These are phyloP conservation scores for Cyanodermella asteris DNA, from an alignment of 2,329 filamentous ascomycete species.

Conservation along the genomic window DNA sequence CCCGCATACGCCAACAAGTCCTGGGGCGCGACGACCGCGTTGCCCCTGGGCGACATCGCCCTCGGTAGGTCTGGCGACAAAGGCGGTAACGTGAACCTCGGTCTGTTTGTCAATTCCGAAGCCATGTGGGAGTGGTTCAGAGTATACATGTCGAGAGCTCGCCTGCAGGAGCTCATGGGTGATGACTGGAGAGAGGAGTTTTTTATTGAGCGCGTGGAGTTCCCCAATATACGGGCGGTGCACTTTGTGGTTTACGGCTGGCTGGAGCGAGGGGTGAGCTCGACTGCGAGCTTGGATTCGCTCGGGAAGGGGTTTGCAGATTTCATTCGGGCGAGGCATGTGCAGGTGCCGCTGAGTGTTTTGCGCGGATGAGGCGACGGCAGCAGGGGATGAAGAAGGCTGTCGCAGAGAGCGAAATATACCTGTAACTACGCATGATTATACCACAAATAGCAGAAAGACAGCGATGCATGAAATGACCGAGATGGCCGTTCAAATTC, in stretches of 20 bases:
- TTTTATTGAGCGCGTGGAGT: conserved; percentile 26
- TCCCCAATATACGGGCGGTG: conserved; percentile 22
- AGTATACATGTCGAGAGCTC: conserved; percentile 18
- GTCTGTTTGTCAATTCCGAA: conserved; percentile 14
- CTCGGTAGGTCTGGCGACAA: conserved; percentile 23
- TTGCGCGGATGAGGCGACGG: no score
- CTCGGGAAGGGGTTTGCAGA: conserved; percentile 33
- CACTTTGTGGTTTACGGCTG: conserved; percentile 29
- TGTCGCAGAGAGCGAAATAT: no score
- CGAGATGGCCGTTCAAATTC: no score
- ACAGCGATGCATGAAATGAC: no score
- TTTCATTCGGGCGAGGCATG: conserved; percentile 24
- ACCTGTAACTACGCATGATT: no score
- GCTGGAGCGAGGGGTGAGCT: conserved; percentile 25
- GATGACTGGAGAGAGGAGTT: conserved; percentile 23
- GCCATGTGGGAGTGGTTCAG: conserved; percentile 17
- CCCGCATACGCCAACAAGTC: no score
- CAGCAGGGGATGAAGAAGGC: no score
- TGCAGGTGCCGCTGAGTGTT: conserved; percentile 18
- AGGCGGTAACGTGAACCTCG: conserved; percentile 20
- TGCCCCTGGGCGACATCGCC: conserved; percentile 21
- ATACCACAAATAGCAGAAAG: no score
- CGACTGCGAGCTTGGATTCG: conserved; percentile 24
- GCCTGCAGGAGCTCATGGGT: conserved; percentile 19
- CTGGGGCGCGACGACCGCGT: conserved; percentile 12